These are phyloP conservation scores for Neospermospora avenae DNA, from an alignment of 2,329 filamentous ascomycete species.

Conservation along the genomic window DNA sequence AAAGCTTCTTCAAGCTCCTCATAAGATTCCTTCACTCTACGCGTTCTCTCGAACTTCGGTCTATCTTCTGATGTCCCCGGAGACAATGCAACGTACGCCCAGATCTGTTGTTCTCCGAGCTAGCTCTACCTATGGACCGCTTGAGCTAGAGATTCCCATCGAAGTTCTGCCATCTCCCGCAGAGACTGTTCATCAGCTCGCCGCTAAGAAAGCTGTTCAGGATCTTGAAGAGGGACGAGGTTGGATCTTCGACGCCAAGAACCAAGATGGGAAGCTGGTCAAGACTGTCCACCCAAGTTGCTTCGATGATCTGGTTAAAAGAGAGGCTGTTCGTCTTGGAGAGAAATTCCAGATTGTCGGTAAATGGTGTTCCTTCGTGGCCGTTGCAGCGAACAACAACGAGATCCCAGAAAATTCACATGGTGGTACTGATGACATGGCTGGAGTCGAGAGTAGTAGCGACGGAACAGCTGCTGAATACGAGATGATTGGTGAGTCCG, in stretches of 20 bases:
- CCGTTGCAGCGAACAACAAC: constrained; percentile 47
- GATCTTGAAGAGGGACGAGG: constrained; percentile 70
- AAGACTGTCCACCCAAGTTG: constrained; percentile 46
- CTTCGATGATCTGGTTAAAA: constrained; percentile 59
- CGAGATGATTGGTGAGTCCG: neutral
- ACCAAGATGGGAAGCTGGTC: constrained; percentile 42
- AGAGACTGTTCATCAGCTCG: constrained; percentile 66
- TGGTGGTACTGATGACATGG: neutral
- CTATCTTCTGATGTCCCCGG: constrained; percentile 61
- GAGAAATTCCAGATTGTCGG: constrained; percentile 63
- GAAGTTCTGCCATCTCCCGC: constrained; percentile 43
- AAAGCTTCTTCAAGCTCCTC: constrained; percentile 61
- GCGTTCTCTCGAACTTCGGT: constrained; percentile 63
- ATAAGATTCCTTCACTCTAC: constrained; percentile 61
- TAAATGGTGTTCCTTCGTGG: constrained; percentile 72
- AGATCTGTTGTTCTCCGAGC: constrained; percentile 57
- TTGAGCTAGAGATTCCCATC: constrained; percentile 64
- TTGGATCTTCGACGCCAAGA: constrained; percentile 56
- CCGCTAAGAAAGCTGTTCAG: constrained; percentile 62
- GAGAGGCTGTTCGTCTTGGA: constrained; percentile 64
- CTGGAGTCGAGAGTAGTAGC: no score
- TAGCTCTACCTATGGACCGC: constrained; percentile 52
- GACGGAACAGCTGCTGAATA: no score
- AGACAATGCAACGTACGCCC: constrained; percentile 43
- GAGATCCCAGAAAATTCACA: constrained; percentile 1